A percentile compares a stretch with the other conserved stretches of the same genome.
Evolutionary conservation across 495 filamentous ascomycete genomes (phyloP).

Genomic region (Lepraria neglecta): DNA sequence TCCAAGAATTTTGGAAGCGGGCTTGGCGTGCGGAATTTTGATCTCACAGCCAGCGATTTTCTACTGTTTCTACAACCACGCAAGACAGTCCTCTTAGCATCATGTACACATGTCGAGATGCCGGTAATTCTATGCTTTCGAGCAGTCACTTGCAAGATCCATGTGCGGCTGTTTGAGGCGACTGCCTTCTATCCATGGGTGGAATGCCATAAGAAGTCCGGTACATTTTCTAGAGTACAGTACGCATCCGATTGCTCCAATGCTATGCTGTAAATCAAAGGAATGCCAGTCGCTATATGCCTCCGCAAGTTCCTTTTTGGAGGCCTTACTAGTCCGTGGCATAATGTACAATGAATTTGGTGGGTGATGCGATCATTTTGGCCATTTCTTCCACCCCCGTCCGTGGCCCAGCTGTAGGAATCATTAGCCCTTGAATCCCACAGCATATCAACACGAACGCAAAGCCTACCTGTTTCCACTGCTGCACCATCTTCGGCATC

Average conservation of each 20-base stretch:
- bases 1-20: not conserved
- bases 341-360: too few relatives aligned
- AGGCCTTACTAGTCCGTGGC: not conserved
- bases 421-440: constrained; percentile 1
- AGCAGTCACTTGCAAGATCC: constrained; percentile 25
- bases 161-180: constrained; percentile 27
- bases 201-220: constrained; percentile 25
- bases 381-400: constrained; percentile 86
- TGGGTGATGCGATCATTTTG: constrained; percentile 29
- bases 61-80: constrained; percentile 4
- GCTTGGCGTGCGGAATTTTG: not conserved
- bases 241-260: not conserved
- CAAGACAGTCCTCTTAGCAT: constrained; percentile 27
- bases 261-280: not conserved
- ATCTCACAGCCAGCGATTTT: not conserved
- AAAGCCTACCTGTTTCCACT: constrained; percentile 82
- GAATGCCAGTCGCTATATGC: too few relatives aligned
- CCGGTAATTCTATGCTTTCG: constrained; percentile 21
- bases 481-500: constrained; percentile 83
- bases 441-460: not conserved
- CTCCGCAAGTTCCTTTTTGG: not conserved
- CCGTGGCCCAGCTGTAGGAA: constrained; percentile 68
- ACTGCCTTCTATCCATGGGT: constrained; percentile 16
- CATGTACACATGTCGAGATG: constrained; percentile 16
- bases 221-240: constrained; percentile 15